Conservation (phyloP, 176 grass and related monocot genomes). For the Themeda triandra region DNA sequence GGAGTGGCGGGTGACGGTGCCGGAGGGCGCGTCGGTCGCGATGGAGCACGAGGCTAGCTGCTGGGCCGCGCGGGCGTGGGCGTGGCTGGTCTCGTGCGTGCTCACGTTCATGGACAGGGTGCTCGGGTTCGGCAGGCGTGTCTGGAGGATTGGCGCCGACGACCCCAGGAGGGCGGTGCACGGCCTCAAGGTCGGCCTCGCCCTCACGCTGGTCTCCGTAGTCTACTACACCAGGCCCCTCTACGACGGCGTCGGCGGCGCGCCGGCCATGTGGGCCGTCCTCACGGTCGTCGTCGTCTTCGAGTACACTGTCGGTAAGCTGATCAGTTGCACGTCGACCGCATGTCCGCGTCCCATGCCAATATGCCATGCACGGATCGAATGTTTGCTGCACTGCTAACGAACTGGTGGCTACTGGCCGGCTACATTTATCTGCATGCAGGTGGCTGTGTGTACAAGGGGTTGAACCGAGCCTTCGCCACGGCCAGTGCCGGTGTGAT, state of each 20-base stretch:
- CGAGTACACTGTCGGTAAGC: slow-evolving; percentile 81
- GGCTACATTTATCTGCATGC: neutral
- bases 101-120: neutral
- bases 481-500: slow-evolving; percentile 62
- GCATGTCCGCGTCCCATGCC: neutral
- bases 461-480: slow-evolving; percentile 73
- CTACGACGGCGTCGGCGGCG: slow-evolving; percentile 35
- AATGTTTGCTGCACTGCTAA: neutral
- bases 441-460: slow-evolving; percentile 93
- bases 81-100: neutral
- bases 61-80: neutral
- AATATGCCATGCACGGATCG: neutral
- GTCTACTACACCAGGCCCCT: slow-evolving; percentile 45
- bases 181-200: slow-evolving; percentile 38
- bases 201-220: slow-evolving; percentile 43
- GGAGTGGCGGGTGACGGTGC: slow-evolving; percentile 37
- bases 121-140: neutral
- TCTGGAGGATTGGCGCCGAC: slow-evolving; percentile 38
- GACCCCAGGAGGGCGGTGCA: slow-evolving; percentile 43
- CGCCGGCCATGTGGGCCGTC: slow-evolving; percentile 42
- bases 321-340: neutral
- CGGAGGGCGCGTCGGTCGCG: neutral
- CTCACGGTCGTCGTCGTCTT: slow-evolving; percentile 53
- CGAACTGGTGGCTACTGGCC: neutral
- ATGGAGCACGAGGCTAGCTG: neutral